Percentiles rank a stretch among this genome's conserved stretches.
phyloP scores from a whole-genome alignment of 73 alveolate genomes.

The Paramecium octaurelia region DNA sequence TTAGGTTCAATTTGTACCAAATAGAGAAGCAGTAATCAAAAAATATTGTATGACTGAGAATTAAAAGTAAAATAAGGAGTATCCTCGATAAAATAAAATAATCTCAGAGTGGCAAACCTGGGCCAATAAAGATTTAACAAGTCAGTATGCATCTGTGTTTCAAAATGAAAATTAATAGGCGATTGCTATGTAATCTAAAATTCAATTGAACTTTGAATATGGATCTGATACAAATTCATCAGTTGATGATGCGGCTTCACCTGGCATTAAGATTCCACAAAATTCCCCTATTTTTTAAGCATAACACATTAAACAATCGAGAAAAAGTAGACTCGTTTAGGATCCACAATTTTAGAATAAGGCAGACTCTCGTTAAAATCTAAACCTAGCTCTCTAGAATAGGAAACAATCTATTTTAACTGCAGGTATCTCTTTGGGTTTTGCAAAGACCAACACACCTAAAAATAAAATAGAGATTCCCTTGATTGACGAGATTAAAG shows the following conservation, averaged over 20 bases:
- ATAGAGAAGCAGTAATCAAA: slow-evolving; percentile 14
- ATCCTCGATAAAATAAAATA: neutral
- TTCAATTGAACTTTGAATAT: neutral
- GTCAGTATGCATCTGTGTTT: neutral
- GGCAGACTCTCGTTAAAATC: neutral
- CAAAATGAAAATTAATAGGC: neutral
- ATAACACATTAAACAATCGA: neutral
- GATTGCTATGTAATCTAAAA: neutral
- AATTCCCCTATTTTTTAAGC: neutral
- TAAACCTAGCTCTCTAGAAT: neutral
- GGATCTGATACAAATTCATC: neutral
- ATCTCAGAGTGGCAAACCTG: neutral
- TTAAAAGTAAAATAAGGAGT: neutral
- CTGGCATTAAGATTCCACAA: neutral
- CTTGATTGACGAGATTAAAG: neutral
- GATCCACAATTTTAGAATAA: neutral
- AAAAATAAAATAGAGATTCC: neutral
- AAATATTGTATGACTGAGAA: neutral
- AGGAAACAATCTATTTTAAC: neutral
- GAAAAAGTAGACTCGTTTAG: neutral
- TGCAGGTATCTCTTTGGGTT: neutral
- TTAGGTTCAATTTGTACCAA: neutral
- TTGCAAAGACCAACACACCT: neutral
- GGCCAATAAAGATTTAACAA: neutral
- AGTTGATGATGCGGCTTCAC: neutral